Evolutionary conservation across 225 moss, liverwort and hornwort species (phyloP).

Genomic region (Anthoceros angustus): DNA sequence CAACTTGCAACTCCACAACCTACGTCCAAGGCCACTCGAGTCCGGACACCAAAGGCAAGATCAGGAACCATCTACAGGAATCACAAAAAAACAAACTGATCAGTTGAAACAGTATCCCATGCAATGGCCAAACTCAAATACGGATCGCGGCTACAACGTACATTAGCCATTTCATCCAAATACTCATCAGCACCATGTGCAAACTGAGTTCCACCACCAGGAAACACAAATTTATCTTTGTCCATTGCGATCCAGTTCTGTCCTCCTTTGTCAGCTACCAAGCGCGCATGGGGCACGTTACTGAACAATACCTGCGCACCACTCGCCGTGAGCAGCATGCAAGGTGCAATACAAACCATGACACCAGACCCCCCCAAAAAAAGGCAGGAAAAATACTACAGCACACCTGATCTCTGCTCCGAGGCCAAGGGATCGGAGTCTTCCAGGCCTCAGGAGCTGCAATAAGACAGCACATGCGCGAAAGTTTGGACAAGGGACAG

Average conservation of each 20-base stretch:
- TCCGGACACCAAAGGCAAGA: slow-evolving; percentile 46
- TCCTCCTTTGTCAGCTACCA: slow-evolving; percentile 18
- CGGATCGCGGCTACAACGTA: slow-evolving; percentile 7
- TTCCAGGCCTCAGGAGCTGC: slow-evolving; percentile 38
- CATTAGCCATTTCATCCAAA: slow-evolving; percentile 41
- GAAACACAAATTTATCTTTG: slow-evolving; percentile 38
- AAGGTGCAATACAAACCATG: neutral
- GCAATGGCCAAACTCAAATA: neutral
- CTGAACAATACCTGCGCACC: slow-evolving; percentile 28
- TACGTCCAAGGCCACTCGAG: slow-evolving; percentile 51
- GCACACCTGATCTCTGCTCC: slow-evolving; percentile 53
- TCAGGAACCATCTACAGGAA: slow-evolving; percentile 47
- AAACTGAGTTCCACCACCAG: slow-evolving; percentile 29
- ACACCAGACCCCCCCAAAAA: slow-evolving; percentile 11
- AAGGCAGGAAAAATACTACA: neutral
- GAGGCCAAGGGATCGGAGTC: slow-evolving; percentile 51
- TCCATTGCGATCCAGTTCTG: slow-evolving; percentile 30
- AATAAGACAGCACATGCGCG: slow-evolving; percentile 39
- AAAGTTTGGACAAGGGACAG: slow-evolving; percentile 28
- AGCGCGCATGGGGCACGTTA: slow-evolving; percentile 36
- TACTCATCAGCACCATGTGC: slow-evolving; percentile 29
- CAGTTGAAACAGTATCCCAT: neutral
- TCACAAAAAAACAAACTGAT: neutral
- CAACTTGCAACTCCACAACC: slow-evolving; percentile 61
- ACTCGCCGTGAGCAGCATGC: neutral